These are phyloP conservation scores for Aspergillus viridinutans DNA, from an alignment of 2,329 filamentous ascomycete species.

Conservation along the genomic window DNA sequence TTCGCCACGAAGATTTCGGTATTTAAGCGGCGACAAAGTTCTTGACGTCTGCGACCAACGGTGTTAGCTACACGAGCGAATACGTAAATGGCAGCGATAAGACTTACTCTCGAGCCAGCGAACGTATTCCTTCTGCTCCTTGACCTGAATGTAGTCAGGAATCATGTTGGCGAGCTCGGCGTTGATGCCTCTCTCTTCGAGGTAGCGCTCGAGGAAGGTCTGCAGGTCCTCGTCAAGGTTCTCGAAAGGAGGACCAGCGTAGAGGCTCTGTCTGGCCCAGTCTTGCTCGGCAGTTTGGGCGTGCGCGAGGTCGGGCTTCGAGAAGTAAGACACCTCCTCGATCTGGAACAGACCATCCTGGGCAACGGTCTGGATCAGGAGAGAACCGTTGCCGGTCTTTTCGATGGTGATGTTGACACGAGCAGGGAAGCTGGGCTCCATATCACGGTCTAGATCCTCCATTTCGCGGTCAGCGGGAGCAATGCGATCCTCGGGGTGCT, in stretches of 20 bases:
- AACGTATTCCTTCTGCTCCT: constrained; percentile 97
- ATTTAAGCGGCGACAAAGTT: constrained; percentile 69
- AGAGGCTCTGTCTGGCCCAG: constrained; percentile 71
- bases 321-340: constrained; percentile 87
- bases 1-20: neutral
- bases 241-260: constrained; percentile 86
- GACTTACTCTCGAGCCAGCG: constrained; percentile 71
- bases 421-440: constrained; percentile 64
- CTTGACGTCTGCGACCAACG: constrained; percentile 62
- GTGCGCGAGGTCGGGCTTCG: constrained; percentile 71
- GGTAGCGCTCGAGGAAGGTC: constrained; percentile 83
- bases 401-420: constrained; percentile 83
- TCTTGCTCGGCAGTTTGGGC: constrained; percentile 70
- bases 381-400: constrained; percentile 77
- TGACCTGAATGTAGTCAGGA: constrained; percentile 93
- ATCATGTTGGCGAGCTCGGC: constrained; percentile 82
- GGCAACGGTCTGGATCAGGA: constrained; percentile 80
- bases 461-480: constrained; percentile 55
- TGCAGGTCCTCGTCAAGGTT: constrained; percentile 96
- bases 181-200: constrained; percentile 91
- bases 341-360: constrained; percentile 83
- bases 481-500: constrained; percentile 50
- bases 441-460: constrained; percentile 53
- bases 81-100: neutral
- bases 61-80: constrained; percentile 7